phyloP scores from a whole-genome alignment of 768 basidiomycete genomes.

The Megacollybia marginata region DNA sequence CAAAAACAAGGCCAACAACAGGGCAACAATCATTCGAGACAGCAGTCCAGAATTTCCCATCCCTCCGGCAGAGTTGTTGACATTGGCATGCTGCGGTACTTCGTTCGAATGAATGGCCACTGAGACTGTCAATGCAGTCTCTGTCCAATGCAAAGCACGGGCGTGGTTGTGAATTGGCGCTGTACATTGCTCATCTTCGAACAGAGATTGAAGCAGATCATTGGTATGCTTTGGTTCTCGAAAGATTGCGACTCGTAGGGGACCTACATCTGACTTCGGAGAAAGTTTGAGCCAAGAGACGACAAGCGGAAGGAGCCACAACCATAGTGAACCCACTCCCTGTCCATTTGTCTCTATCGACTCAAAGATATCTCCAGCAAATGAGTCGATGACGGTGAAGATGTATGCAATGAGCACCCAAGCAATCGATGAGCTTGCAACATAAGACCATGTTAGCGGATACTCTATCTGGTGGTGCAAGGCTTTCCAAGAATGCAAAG shows the following conservation, averaged over 20 bases:
- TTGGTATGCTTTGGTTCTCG: neutral
- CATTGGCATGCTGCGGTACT: conserved; percentile 7
- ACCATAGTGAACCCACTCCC: conserved; percentile 31
- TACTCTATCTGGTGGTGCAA: conserved; percentile 12
- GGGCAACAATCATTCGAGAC: neutral
- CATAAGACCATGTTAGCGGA: conserved; percentile 25
- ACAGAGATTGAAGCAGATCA: too few species aligned
- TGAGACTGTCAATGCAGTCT: conserved; percentile 9
- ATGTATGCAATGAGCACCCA: conserved; percentile 40
- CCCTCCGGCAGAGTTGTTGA: conserved; percentile 5
- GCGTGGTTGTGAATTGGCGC: conserved; percentile 17
- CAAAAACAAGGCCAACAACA: conserved; percentile 7
- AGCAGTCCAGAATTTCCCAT: conserved; percentile 2
- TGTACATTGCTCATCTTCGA: conserved; percentile 11
- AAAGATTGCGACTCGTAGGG: neutral
- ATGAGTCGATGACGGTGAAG: conserved; percentile 30
- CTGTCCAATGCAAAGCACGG: conserved; percentile 10
- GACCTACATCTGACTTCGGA: conserved; percentile 21
- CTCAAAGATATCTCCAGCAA: conserved; percentile 16
- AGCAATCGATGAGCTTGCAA: conserved; percentile 25
- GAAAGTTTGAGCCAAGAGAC: conserved; percentile 33
- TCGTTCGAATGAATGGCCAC: conserved; percentile 1
- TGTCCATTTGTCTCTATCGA: conserved; percentile 18
- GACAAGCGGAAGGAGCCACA: conserved; percentile 35
- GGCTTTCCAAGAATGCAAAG: conserved; percentile 25